These are phyloP conservation scores for Colletotrichum simmondsii DNA, from an alignment of 2,329 filamentous ascomycete genomes.

Conservation along the genomic window DNA sequence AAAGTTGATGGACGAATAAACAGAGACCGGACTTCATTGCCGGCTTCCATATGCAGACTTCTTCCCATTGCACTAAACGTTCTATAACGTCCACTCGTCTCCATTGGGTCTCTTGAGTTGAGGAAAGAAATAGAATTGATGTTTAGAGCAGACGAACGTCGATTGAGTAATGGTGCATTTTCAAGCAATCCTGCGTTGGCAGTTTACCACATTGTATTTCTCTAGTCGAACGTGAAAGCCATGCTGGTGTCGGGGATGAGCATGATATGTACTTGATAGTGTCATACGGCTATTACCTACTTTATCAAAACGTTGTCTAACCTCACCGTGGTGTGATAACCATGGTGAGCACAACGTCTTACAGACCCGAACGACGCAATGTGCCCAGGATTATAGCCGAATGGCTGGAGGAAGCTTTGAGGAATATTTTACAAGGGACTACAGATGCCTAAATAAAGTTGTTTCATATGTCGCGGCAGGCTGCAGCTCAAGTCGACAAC, in stretches of 20 bases:
- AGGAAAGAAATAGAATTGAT: not conserved
- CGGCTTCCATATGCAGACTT: not conserved
- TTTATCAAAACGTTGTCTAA: not conserved
- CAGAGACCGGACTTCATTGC: no score
- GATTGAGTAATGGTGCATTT: not conserved
- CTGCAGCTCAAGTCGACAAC: no score
- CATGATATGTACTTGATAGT: not conserved
- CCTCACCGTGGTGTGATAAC: not conserved
- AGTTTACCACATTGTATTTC: not conserved
- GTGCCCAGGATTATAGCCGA: not conserved
- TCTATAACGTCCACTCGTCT: not conserved
- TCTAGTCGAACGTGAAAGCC: rapidly evolving
- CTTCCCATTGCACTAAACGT: not conserved
- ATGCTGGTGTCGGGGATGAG: not conserved
- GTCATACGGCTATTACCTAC: not conserved
- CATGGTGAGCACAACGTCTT: not conserved
- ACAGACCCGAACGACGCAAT: not conserved
- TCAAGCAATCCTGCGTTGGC: not conserved
- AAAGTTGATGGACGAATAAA: no score
- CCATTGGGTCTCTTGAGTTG: not conserved
- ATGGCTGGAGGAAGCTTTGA: not conserved
- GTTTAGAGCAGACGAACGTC: not conserved
- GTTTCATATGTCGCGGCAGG: not conserved
- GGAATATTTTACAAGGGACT: not conserved
- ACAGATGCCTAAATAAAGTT: not conserved